phyloP scores from a whole-genome alignment of 1,284 basidiomycete genomes.

The Termitomyces sp. region DNA sequence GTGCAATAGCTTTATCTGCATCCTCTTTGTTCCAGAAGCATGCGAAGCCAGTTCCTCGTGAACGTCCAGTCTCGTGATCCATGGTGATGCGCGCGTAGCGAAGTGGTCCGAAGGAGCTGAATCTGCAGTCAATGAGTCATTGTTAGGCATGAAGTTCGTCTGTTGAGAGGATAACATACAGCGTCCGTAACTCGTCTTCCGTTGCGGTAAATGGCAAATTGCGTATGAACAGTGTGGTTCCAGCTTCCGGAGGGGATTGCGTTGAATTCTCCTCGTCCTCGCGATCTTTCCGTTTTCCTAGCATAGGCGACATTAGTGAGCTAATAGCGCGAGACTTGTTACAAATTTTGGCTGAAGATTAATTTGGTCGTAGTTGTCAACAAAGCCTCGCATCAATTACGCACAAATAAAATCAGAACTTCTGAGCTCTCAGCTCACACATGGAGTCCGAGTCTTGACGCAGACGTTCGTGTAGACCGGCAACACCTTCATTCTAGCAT shows the following conservation, averaged over 20 bases:
- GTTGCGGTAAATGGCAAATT: slow-evolving; percentile 93
- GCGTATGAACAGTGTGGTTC: slow-evolving; percentile 91
- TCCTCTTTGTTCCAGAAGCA: slow-evolving; percentile 96
- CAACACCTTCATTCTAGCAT: not conserved
- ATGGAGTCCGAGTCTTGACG: too few species aligned
- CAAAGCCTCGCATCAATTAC: not conserved
- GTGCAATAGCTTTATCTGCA: slow-evolving; percentile 81
- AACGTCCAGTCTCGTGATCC: slow-evolving; percentile 80
- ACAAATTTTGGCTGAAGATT: slow-evolving; percentile 7
- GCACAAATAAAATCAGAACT: slow-evolving; percentile 3
- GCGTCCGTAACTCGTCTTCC: slow-evolving; percentile 79
- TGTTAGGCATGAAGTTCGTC: slow-evolving; percentile 1
- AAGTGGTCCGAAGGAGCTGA: slow-evolving; percentile 87
- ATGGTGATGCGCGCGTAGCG: slow-evolving; percentile 92
- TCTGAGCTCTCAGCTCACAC: too few species aligned
- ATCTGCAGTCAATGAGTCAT: slow-evolving; percentile 40
- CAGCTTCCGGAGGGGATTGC: slow-evolving; percentile 60
- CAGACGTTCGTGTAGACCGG: not conserved
- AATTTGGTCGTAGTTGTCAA: slow-evolving; percentile 8
- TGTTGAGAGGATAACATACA: slow-evolving; percentile 46
- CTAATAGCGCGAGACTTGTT: not conserved
- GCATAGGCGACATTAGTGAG: slow-evolving; percentile 23
- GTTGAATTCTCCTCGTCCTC: slow-evolving; percentile 30
- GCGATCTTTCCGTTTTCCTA: slow-evolving; percentile 53
- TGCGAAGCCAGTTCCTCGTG: slow-evolving; percentile 93